phyloP scores from a whole-genome alignment of 1,139 yeast species.

The Scheffersomyces insectosa region DNA sequence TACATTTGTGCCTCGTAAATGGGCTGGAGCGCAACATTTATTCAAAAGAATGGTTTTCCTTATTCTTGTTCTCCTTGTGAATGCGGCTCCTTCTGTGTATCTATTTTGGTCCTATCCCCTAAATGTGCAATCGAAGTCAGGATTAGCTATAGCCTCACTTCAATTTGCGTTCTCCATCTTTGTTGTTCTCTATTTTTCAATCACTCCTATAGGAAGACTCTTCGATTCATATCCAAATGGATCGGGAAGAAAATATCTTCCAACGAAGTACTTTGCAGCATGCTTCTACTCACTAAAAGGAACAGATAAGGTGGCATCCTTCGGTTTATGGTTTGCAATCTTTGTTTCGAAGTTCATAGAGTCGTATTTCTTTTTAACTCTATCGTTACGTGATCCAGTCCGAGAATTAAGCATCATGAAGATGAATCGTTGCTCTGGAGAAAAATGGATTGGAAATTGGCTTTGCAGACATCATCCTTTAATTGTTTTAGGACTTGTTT shows the following conservation, averaged over 20 bases:
- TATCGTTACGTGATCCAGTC: conserved; percentile 47
- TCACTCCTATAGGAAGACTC: conserved; percentile 48
- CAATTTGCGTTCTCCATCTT: conserved; percentile 48
- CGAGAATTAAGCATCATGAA: conserved; percentile 47
- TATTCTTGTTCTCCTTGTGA: conserved; percentile 26
- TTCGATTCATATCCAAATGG: conserved; percentile 27
- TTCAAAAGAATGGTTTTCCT: conserved; percentile 35
- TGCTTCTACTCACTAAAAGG: conserved; percentile 39
- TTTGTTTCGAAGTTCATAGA: conserved; percentile 49
- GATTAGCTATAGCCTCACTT: conserved; percentile 36
- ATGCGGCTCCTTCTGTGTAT: conserved; percentile 43
- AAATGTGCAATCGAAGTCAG: conserved; percentile 25
- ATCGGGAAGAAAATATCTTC: conserved; percentile 28
- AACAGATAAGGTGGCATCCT: conserved; percentile 40
- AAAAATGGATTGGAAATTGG: conserved; percentile 38
- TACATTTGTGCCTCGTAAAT: conserved; percentile 52
- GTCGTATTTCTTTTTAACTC: conserved; percentile 51
- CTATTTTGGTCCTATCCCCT: conserved; percentile 31
- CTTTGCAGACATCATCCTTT: conserved; percentile 43
- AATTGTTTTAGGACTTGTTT: conserved; percentile 38
- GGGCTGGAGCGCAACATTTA: conserved; percentile 54
- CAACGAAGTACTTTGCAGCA: conserved; percentile 38
- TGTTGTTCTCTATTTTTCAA: conserved; percentile 44
- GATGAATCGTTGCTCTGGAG: conserved; percentile 45
- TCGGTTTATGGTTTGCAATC: conserved; percentile 48